Evolutionary conservation across 306 rosid genomes (phyloP).

Genomic region (Corylus americana): DNA sequence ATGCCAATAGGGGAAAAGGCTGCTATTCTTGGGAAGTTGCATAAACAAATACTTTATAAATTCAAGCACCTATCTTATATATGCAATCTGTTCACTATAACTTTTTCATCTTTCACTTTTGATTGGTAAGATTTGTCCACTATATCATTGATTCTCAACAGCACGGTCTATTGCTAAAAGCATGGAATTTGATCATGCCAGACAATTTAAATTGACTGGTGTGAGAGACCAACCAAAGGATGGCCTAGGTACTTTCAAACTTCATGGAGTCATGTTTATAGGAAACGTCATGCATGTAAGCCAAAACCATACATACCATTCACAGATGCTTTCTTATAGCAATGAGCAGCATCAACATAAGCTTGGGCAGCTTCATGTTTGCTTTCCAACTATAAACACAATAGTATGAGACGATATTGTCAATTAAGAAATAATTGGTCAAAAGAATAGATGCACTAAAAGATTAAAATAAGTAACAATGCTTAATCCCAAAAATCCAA

Average conservation of each 20-base stretch:
- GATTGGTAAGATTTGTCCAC: not conserved
- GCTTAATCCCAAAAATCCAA: slow-evolving; percentile 17
- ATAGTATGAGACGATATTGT: not conserved
- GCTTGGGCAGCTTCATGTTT: slow-evolving; percentile 96
- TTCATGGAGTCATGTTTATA: not conserved
- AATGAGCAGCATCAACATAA: slow-evolving; percentile 87
- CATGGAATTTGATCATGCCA: not conserved
- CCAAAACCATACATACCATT: slow-evolving; percentile 48
- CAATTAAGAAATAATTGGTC: slow-evolving; percentile 1
- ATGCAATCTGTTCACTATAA: not conserved
- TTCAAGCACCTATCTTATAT: not conserved
- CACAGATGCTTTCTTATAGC: slow-evolving; percentile 75
- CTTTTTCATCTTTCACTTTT: not conserved
- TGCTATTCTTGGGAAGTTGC: not conserved
- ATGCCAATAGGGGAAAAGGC: not conserved
- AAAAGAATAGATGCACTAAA: not conserved
- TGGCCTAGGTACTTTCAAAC: not conserved
- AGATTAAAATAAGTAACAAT: not conserved
- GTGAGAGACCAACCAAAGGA: slow-evolving; percentile 1
- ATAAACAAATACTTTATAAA: not conserved
- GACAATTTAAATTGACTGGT: not conserved
- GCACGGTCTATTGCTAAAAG: not conserved
- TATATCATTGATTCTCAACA: not conserved
- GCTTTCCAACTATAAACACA: slow-evolving; percentile 72
- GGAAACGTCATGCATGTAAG: not conserved